Conservation (phyloP, 2,329 filamentous ascomycete genomes). For the Fusarium sublunatum region DNA sequence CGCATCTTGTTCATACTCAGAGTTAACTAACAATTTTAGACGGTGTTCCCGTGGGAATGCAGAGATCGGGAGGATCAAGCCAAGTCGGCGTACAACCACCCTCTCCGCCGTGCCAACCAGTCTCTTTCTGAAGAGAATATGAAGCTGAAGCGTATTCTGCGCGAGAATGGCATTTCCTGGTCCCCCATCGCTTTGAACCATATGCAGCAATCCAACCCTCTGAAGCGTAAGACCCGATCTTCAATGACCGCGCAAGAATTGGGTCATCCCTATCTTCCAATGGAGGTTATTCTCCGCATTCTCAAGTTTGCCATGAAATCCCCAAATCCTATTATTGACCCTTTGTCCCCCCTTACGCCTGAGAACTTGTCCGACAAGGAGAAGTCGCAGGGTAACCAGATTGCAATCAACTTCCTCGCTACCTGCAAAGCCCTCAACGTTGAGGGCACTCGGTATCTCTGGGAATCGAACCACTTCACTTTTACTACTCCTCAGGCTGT, state of each 20-base stretch:
- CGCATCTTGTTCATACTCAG: background rate
- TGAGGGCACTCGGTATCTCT: conserved; percentile 63
- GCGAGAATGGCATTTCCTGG: conserved; percentile 65
- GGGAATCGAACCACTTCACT: conserved; percentile 64
- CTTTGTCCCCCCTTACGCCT: conserved; percentile 57
- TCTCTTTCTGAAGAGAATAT: conserved; percentile 61
- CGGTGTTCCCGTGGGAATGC: conserved; percentile 60
- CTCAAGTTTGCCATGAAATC: conserved; percentile 64
- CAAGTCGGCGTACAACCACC: conserved; percentile 60
- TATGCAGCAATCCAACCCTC: conserved; percentile 48
- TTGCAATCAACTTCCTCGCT: conserved; percentile 65
- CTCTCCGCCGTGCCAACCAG: conserved; percentile 60
- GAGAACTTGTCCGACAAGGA: conserved; percentile 60
- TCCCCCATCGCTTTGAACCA: conserved; percentile 53
- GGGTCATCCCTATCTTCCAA: conserved; percentile 59
- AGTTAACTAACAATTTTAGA: conserved; percentile 39
- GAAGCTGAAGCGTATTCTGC: conserved; percentile 62
- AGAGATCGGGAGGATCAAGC: conserved; percentile 65
- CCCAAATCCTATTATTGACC: conserved; percentile 63
- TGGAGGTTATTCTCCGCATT: conserved; percentile 64
- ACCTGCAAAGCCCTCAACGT: conserved; percentile 62
- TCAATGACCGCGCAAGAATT: conserved; percentile 46
- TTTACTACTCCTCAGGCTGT: conserved; percentile 66
- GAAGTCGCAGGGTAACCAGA: conserved; percentile 57
- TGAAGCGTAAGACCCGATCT: conserved; percentile 50